These are phyloP conservation scores for Oxalis stricta DNA, from an alignment of 441 rosid species.

Conservation along the genomic window DNA sequence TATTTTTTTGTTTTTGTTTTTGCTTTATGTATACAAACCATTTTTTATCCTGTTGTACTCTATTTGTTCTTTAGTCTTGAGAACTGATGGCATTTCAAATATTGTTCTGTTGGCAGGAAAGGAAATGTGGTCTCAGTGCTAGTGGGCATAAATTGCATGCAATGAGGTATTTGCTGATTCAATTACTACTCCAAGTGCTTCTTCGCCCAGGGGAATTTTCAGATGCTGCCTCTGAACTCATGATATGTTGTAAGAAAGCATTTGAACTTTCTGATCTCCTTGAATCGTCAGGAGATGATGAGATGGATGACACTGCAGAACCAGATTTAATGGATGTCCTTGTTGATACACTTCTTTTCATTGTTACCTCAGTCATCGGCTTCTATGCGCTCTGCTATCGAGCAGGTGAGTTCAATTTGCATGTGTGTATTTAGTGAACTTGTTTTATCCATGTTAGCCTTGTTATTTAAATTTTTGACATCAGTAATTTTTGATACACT, in stretches of 20 bases:
- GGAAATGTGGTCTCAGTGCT: conserved; percentile 27
- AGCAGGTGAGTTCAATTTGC: conserved; percentile 42
- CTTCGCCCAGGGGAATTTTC: conserved; percentile 74
- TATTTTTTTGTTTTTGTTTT: background rate
- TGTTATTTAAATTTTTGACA: background rate
- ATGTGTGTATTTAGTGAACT: background rate
- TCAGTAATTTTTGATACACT: no score
- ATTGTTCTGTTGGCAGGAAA: conserved; percentile 45
- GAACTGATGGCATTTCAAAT: conserved; percentile 5
- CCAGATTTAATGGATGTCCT: conserved; percentile 85
- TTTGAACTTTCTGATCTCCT: conserved; percentile 41
- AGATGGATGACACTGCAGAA: conserved; percentile 31
- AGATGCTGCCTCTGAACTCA: conserved; percentile 61
- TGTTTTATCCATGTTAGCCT: conserved; percentile 1
- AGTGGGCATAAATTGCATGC: conserved; percentile 47
- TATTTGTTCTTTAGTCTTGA: background rate
- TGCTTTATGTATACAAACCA: background rate
- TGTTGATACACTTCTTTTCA: conserved; percentile 72
- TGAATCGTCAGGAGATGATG: conserved; percentile 51
- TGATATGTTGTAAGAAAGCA: conserved; percentile 77
- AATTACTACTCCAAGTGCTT: conserved; percentile 75
- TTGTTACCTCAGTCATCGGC: conserved; percentile 86
- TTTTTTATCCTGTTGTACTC: background rate
- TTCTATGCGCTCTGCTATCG: conserved; percentile 73
- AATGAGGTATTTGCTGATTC: conserved; percentile 65